Evolutionary conservation across 192 early-diverging fungal species (phyloP).

Genomic region (Jimgerdemannia flammicorona): DNA sequence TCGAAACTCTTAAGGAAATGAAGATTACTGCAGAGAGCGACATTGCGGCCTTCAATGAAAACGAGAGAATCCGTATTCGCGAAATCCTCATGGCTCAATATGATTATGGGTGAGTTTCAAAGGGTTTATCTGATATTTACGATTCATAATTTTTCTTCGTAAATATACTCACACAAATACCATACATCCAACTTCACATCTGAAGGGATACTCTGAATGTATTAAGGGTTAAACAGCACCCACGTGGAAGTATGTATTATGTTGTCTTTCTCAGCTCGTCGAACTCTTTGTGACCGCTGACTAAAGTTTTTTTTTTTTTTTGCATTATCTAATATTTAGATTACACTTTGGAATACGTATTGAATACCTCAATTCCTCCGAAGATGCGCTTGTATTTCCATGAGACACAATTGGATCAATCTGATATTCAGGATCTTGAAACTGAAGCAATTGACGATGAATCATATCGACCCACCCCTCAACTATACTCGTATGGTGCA

Average conservation of each 20-base stretch:
- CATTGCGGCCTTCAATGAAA: not conserved
- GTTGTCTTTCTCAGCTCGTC: too few species aligned
- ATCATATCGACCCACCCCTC: not conserved
- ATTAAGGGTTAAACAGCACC: not conserved
- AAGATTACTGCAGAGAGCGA: not conserved
- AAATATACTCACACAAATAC: too few species aligned
- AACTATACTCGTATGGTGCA: not conserved
- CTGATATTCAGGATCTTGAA: not conserved
- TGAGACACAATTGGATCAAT: not conserved
- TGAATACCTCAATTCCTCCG: not conserved
- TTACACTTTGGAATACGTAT: not conserved
- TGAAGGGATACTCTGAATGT: not conserved
- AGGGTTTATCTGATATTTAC: too few species aligned
- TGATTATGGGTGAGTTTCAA: not conserved
- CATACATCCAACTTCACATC: not conserved
- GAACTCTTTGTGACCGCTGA: too few species aligned
- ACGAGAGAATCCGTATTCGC: not conserved
- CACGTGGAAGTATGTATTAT: not conserved
- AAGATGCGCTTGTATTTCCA: not conserved
- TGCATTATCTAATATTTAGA: not conserved
- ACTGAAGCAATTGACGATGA: not conserved
- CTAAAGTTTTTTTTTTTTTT: too few species aligned
- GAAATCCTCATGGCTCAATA: not conserved
- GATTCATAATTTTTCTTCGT: too few species aligned
- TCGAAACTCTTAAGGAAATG: not conserved